Base-by-base conservation (phyloP, 257 asterid genomes). In the Petrea volubilis region DNA sequence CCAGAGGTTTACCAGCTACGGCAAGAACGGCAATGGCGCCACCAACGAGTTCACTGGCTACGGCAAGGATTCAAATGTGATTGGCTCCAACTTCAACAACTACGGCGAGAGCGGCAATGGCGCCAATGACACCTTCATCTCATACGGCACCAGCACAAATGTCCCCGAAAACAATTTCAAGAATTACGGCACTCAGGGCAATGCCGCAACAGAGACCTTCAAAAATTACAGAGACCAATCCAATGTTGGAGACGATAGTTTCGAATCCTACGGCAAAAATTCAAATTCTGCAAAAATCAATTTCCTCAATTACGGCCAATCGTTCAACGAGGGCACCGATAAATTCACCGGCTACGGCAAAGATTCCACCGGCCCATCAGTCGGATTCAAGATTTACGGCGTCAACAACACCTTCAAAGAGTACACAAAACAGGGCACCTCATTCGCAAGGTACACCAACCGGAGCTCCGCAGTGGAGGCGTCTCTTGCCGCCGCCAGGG, bases 251-350 rank as follows among this genome's bases (percentile, higher is more conserved):
- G 96, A 84, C 78, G 98, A 93, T 77, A 62, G 64, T 1, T 93
- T 93, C 73, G 66, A 78, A 3, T 85, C 90, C 14, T 93, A 93
- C 62, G 86, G 77, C 18, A 89, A 86, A 56, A 62, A 41, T 0
- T 86, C 98, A 52, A 91, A 83, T 43, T 80, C 83, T 0, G 90
- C 84, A 11, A 57, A 67, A 11, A 60, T 82, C 1, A 53, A 46
- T 6, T 94, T 94, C 62, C 11, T 20, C 2, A 91, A 87, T 47
- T 94, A 94, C 67, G 97, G 97, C 3, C 28, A 89, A 12, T 83
- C 95, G 0, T 83, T 87, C 82, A 91, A 87, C n/a, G 92, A 85
- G 57, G 98, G 98, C 53, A 76, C 88, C 4, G 97, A 91, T 69
- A 84, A 78, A 71, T 91, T 94, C 86, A 76, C 71, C 34, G 67